Evolutionary conservation across 352 stramenopile species (phyloP), one percentile per base, ranked within the genome.

Genomic region (Globisporangium cylindrosporum): DNA sequence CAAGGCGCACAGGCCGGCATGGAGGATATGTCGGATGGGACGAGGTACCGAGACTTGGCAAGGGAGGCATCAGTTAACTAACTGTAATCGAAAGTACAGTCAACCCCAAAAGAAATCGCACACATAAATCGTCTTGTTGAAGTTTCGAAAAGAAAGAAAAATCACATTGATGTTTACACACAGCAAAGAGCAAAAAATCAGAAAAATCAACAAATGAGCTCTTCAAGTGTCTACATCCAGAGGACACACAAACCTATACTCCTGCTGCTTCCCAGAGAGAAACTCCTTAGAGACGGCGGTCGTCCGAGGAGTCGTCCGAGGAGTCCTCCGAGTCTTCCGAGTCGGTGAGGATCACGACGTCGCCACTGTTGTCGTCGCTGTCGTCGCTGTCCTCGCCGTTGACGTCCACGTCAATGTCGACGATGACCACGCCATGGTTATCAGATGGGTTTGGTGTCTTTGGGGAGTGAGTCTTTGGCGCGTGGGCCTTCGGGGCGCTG

Each of bases 391-490:
- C 81, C 1, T 91, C 54, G 20, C 93, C 78, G 20, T 84, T 67
- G 68, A 90, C 79, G 36, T 95, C 79, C 43, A 91, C 81, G 63
- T 98, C 90, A 71, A 99, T 97, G 79, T 99, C 98, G 69, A 91
- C 96, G 70, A 98, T 98, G 27, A 60, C 54, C 14, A 32, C 36
- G 1, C 27, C 15, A 29, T 60, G 25, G 15, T 38, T 59, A 1
- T 34, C 12, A 10, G 53, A 38, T 22, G 54, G 54, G 6, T 24
- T 60, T 43, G 54, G 54, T 0, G 54, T 32, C 54, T 60, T 60
- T 43, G 54, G 54, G 18, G 54, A 32, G 25, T 60, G 27, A 1
- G 54, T 60, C 54, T 60, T 60, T 12, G 54, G 53, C 4, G 25
- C 7, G 53, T 59, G 53, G 24, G 14, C 41, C 53, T 38, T 41